These are phyloP conservation scores for Thermoascus crustaceus DNA, from an alignment of 2,329 filamentous ascomycete genomes.

Conservation along the genomic window DNA sequence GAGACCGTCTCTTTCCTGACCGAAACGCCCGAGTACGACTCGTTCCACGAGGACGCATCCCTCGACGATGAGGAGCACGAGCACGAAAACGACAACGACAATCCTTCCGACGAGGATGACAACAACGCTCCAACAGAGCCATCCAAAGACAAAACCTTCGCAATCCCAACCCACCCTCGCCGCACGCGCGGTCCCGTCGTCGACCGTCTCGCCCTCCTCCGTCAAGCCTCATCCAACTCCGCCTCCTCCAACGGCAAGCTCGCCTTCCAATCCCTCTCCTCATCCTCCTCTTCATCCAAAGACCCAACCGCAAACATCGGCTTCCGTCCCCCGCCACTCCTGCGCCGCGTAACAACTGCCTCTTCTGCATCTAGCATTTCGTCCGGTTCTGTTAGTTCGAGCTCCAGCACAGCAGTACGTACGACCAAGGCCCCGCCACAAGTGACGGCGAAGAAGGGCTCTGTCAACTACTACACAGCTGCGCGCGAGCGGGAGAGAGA, in stretches of 20 bases:
- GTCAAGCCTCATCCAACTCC: constrained; percentile 38
- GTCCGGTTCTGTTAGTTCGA: constrained; percentile 15
- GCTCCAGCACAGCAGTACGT: constrained; percentile 16
- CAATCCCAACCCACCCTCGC: constrained; percentile 26
- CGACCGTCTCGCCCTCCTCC: constrained; percentile 37
- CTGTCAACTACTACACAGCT: constrained; percentile 49
- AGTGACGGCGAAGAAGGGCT: constrained; percentile 47
- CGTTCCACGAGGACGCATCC: constrained; percentile 46
- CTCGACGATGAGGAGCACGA: constrained; percentile 42
- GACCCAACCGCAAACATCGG: constrained; percentile 18
- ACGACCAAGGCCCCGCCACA: constrained; percentile 22
- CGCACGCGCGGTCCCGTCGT: constrained; percentile 36
- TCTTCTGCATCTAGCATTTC: constrained; percentile 20
- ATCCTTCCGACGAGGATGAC: constrained; percentile 16
- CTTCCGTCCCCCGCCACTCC: constrained; percentile 24
- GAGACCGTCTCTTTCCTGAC: constrained; percentile 77
- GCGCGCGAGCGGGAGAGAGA: constrained; percentile 53
- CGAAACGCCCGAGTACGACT: constrained; percentile 54
- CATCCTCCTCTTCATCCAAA: too few relatives aligned
- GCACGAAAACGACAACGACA: constrained; percentile 39
- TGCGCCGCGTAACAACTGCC: constrained; percentile 23
- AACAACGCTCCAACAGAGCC: constrained; percentile 11
- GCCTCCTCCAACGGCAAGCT: constrained; percentile 23
- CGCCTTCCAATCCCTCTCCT: constrained; percentile 25
- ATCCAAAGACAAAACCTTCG: constrained; percentile 18